Evolutionary conservation across 441 rosid genomes (phyloP).

Genomic region (Aquilaria agallochum): DNA sequence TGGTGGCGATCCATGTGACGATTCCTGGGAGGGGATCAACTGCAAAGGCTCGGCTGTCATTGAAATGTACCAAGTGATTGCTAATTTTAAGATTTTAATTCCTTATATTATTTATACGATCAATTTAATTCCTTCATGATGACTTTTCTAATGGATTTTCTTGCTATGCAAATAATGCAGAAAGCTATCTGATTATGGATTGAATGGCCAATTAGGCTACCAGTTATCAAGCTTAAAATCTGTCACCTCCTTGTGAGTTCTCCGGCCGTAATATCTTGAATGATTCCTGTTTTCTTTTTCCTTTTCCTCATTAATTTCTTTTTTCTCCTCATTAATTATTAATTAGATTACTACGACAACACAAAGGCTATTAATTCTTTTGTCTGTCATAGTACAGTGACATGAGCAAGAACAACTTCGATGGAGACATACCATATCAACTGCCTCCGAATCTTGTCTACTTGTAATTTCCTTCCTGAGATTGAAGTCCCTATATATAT

Average conservation of each 20-base stretch:
- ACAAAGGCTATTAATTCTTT: slow-evolving; percentile 24
- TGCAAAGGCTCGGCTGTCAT: slow-evolving; percentile 83
- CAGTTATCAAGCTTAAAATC: slow-evolving; percentile 77
- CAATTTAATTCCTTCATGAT: background rate
- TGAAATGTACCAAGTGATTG: slow-evolving; percentile 46
- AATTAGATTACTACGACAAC: slow-evolving; percentile 10
- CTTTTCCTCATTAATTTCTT: background rate
- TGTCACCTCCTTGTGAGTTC: slow-evolving; percentile 72
- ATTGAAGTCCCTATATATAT: background rate
- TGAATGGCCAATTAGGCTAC: slow-evolving; percentile 82
- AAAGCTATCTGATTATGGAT: slow-evolving; percentile 61
- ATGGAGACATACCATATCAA: slow-evolving; percentile 81
- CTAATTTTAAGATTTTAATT: background rate
- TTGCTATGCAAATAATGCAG: slow-evolving; percentile 31
- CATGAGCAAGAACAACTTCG: slow-evolving; percentile 84
- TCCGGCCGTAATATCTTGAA: slow-evolving; percentile 7
- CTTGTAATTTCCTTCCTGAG: slow-evolving; percentile 34
- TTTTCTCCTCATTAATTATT: background rate
- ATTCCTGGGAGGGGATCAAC: slow-evolving; percentile 80
- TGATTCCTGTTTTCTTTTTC: slow-evolving; percentile 5
- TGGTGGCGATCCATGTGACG: slow-evolving; percentile 93
- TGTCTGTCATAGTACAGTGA: slow-evolving; percentile 69
- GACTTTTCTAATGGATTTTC: background rate
- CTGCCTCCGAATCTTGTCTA: slow-evolving; percentile 71
- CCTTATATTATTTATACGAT: background rate